phyloP scores from a whole-genome alignment of 257 asterid species.

The Catharanthus roseus region DNA sequence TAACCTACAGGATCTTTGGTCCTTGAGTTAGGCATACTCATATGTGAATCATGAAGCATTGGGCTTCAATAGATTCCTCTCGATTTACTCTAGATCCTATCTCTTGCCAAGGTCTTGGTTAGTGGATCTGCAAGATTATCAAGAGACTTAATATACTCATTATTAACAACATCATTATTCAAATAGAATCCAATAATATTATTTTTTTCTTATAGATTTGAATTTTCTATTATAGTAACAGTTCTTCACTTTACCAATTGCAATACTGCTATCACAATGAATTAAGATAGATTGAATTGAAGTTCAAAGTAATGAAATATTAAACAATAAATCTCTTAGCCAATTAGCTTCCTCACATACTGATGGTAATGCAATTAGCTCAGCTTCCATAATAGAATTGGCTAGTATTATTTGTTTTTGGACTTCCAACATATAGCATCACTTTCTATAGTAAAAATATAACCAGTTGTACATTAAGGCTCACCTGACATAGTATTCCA shows the following conservation, averaged over 20 bases:
- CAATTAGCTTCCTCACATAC: neutral
- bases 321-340: neutral
- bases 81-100: neutral
- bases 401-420: neutral
- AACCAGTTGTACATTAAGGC: no score
- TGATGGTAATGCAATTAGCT: neutral
- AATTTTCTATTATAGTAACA: no score
- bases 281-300: no score
- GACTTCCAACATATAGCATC: neutral
- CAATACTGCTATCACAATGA: neutral
- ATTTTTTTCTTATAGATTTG: neutral
- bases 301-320: no score
- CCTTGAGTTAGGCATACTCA: no score
- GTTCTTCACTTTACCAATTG: no score
- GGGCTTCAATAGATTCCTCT: no score
- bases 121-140: neutral
- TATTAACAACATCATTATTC: neutral
- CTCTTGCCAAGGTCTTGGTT: neutral
- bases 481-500: neutral
- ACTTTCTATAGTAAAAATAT: neutral
- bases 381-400: neutral
- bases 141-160: neutral
- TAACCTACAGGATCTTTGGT: no score
- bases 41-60: no score
- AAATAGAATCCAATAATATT: no score